Evolutionary conservation across 139 green algal genomes (phyloP), one percentile per base, ranked within the genome.

Genomic region (Auxenochlorella protothecoides): DNA sequence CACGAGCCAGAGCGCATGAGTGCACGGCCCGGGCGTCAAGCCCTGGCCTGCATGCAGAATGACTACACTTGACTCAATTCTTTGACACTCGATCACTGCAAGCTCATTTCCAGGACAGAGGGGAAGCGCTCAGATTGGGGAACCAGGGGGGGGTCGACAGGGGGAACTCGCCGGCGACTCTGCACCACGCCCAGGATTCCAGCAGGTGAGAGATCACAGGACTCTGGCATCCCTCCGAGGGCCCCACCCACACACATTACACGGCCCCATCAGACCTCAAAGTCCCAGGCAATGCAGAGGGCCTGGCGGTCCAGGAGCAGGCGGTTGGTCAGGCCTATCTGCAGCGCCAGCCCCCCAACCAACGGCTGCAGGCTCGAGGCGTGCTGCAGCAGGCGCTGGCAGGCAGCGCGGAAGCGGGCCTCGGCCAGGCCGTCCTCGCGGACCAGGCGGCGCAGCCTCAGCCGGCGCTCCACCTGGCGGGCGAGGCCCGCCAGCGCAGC

Each of bases 211-310:
- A 44, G 27, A 44, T 0, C 27, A 44, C 27, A 44, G 27, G 27
- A 44, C 27, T 44, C 27, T 44, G 27, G 27, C 27, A 13, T 4
- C 66, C 14, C 54, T 2, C 12, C 3, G n/a, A 53, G 62, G 12
- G 14, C 12, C 62, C n/a, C 62, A 15, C 62, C 15, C 15, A n/a
- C 15, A 9, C 4, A 68, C 44, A 13, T 3, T 53, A 27, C 44
- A 62, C 14, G 16, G 16, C 55, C 55, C 51, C 15, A 44, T 75
- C 68, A 80, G 16, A 82, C 14, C 60, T 76, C 66, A 75, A 81
- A 90, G 68, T 85, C 76, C 70, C 80, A 84, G 2, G 85, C 82
- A 70, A 91, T 82, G 63, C 87, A 76, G 51, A 91, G 82, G n/a
- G 63, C 70, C 5, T 55, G 16, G 27, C 77, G 72, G 60, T 83